Conservation (phyloP, 306 rosid species). For the Prunus kanzakura region DNA sequence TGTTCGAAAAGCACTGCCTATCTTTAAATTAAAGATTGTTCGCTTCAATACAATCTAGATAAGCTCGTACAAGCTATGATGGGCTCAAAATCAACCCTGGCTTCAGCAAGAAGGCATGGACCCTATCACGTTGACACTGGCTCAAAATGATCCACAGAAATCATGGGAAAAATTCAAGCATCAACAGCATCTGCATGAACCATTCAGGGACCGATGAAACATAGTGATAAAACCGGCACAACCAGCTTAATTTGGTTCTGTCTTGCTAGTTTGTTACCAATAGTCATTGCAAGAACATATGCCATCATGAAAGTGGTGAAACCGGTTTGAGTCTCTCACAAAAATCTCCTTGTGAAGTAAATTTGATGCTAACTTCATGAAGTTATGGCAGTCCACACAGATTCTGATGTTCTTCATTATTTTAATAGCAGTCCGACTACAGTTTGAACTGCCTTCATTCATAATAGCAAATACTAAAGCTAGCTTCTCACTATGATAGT, state of each 20-base stretch:
- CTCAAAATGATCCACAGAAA: background rate
- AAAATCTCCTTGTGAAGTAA: constrained; percentile 59
- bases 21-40: background rate
- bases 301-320: constrained; percentile 70
- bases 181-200: background rate
- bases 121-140: background rate
- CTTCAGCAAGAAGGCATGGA: background rate
- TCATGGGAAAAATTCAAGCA: background rate
- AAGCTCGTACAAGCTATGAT: background rate
- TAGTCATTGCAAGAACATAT: constrained; percentile 77
- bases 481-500: constrained; percentile 84
- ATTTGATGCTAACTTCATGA: constrained; percentile 77
- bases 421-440: constrained; percentile 39
- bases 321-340: constrained; percentile 88
- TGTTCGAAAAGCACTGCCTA: background rate
- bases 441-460: constrained; percentile 44
- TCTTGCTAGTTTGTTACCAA: constrained; percentile 46
- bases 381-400: constrained; percentile 88
- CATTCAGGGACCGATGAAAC: background rate
- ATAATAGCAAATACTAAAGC: constrained; percentile 70
- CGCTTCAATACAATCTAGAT: background rate
- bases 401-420: constrained; percentile 90
- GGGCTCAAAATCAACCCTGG: background rate
- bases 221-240: background rate
- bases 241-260: background rate